Evolutionary conservation across 2,329 filamentous ascomycete genomes (phyloP), one percentile per base, ranked within the genome.

Genomic region (Colletotrichum lindemuthianum): DNA sequence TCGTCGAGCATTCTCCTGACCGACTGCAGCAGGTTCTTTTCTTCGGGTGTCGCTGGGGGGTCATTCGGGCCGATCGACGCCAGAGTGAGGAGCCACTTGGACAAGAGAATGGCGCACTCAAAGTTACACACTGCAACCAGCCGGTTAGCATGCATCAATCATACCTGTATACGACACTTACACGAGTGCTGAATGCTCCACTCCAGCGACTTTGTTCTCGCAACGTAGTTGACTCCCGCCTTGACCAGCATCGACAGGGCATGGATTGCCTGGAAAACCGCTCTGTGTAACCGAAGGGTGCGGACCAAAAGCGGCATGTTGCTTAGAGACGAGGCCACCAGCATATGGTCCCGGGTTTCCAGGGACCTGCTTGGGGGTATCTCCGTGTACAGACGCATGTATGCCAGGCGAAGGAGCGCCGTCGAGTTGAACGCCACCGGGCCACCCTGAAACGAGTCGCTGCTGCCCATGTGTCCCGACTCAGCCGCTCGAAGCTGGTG

Each of bases 381-480:
- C 68, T 92, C 88, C 2, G 87, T 87, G 68, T 91, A 88, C 3
- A 91, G 78, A 9, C 89, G 81, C 55, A 92, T 89, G 66, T 88
- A 88, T 0, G 88, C 88, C 48, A 86, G 78, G 57, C 85, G 84
- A 70, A 85, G 81, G 54, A 88, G 78, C 9, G 86, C 88, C 12
- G 83, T 90, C 50, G 88, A 86, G 68, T 90, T 90, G 73, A 88
- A 90, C 0, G 87, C 84, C n/a, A 91, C 81, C 0, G 88, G 86
- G 0, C 88, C 88, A 34, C 86, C 85, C 0, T 81, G 79, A 52
- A 83, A 83, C 39, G 79, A 78, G 33, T 88, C 86, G 49, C 82
- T 79, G 39, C 79, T 77, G 49, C 74, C 77, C 57, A 81, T 80
- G 58, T 81, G 79, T 4, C 76, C 79, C 1, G 78, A 77, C 64